phyloP scores from a whole-genome alignment of 2,329 filamentous ascomycete genomes.

The Sarocladium strictum region DNA sequence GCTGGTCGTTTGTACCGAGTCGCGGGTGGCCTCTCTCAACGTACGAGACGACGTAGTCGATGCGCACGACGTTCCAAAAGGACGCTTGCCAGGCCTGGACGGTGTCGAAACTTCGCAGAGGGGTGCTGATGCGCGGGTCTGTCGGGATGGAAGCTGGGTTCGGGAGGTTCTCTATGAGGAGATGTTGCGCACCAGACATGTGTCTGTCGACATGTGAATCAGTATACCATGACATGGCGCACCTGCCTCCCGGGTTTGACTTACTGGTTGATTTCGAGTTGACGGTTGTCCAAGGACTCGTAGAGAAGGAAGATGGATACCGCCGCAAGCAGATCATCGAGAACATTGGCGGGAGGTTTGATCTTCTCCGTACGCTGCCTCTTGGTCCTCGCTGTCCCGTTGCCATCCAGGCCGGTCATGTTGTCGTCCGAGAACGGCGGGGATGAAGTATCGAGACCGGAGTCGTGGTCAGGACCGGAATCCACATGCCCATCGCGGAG shows the following conservation, averaged over 20 bases:
- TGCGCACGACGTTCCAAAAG: slow-evolving; percentile 15
- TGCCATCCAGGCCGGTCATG: slow-evolving; percentile 8
- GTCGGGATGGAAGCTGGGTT: background rate
- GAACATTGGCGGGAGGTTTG: background rate
- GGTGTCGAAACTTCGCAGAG: slow-evolving; percentile 10
- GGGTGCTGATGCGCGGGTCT: slow-evolving; percentile 7
- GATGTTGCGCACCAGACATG: slow-evolving; percentile 15
- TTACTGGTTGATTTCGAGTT: slow-evolving; percentile 14
- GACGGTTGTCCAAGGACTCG: slow-evolving; percentile 15
- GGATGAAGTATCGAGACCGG: background rate
- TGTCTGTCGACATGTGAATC: slow-evolving; percentile 9
- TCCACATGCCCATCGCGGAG: slow-evolving; percentile 8
- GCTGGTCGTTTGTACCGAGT: slow-evolving; percentile 10
- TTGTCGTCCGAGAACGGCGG: background rate
- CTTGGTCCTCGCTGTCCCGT: background rate
- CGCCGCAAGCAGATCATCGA: slow-evolving; percentile 13
- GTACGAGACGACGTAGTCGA: slow-evolving; percentile 14
- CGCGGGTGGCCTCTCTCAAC: slow-evolving; percentile 11
- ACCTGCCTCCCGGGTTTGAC: background rate
- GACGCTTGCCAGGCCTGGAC: slow-evolving; percentile 14
- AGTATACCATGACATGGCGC: background rate
- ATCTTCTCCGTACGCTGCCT: background rate
- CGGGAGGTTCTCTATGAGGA: slow-evolving; percentile 8
- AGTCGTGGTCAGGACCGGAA: background rate
- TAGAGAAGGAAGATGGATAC: slow-evolving; percentile 16